Percentiles rank a stretch among this genome's conserved stretches.
These are phyloP conservation scores for Phlegmacium glaucopus DNA, from an alignment of 768 basidiomycete genomes.

Conservation along the genomic window DNA sequence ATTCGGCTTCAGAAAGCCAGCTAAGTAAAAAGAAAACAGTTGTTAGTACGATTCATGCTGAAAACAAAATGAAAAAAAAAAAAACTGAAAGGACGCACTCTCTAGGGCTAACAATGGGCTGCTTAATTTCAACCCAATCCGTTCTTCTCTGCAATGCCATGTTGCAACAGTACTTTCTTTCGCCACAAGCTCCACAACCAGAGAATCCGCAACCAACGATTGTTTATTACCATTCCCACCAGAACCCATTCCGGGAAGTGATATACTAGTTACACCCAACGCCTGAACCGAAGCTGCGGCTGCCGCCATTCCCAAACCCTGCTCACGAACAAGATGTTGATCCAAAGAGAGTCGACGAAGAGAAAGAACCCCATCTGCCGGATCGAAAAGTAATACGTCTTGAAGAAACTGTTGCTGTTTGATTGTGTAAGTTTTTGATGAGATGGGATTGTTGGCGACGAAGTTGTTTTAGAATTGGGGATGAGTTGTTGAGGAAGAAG, in stretches of 20 bases:
- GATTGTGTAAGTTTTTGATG: too few species aligned
- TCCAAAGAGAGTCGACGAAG: constrained; percentile 54
- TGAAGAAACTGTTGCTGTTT: constrained; percentile 50
- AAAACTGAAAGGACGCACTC: constrained; percentile 21
- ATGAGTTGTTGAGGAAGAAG: constrained; percentile 5
- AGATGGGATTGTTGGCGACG: constrained; percentile 25
- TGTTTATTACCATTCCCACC: too few species aligned
- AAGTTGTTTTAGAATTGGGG: constrained; percentile 15
- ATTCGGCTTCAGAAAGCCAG: constrained; percentile 76
- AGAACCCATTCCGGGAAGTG: too few species aligned
- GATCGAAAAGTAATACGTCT: constrained; percentile 71
- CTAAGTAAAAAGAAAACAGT: constrained; percentile 38
- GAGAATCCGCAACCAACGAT: not conserved
- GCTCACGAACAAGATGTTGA: constrained; percentile 19
- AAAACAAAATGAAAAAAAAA: too few species aligned
- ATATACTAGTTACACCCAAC: too few species aligned
- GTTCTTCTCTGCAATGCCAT: constrained; percentile 56
- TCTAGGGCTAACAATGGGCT: constrained; percentile 12
- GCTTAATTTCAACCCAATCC: constrained; percentile 54
- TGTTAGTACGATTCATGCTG: too few species aligned
- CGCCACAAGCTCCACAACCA: constrained; percentile 32
- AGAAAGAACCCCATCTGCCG: constrained; percentile 49
- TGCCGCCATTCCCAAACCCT: constrained; percentile 16
- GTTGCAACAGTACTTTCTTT: constrained; percentile 49
- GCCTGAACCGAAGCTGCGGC: constrained; percentile 28